Conservation (phyloP, 164 flowering plant genomes). For the grape (Vitis vinifera) region ASM3070453v1 NC_081823.1:2034501-2035000, state of each 20-base stretch:
- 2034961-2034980: not conserved
- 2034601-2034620: constrained; percentile 36
- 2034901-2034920: not conserved
- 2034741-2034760: not conserved
- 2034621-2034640: constrained; percentile 29
- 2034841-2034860: not conserved
- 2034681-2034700: constrained; percentile 39
- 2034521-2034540: not conserved
- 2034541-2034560: constrained; percentile 19
- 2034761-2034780: not conserved
- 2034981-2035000: not conserved
- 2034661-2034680: constrained; percentile 17
- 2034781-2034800: not conserved
- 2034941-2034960: not conserved
- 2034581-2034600: constrained; percentile 12
- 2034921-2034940: not conserved
- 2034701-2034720: constrained; percentile 36
- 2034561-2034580: constrained; percentile 16
- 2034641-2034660: constrained; percentile 9
- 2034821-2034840: not conserved
- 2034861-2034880: not conserved
- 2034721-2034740: not conserved
- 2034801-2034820: too few relatives aligned
- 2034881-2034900: not conserved
- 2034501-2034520: constrained; percentile 16